Conservation (phyloP, 306 rosid species). For the Trifolium pratense region DNA sequence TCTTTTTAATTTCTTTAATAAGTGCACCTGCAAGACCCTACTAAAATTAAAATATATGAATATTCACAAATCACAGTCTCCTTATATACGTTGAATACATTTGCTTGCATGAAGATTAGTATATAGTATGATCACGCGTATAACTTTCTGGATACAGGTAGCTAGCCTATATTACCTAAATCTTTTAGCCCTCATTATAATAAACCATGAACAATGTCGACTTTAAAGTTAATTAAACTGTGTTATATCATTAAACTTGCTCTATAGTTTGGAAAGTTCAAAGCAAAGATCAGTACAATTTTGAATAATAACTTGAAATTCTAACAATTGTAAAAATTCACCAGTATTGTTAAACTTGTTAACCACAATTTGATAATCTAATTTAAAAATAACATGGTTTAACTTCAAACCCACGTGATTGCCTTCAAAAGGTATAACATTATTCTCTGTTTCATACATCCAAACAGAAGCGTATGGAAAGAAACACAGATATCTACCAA, state of each 20-base stretch:
- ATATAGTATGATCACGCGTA: not conserved
- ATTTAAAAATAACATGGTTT: not conserved
- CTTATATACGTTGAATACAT: not conserved
- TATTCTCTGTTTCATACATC: not conserved
- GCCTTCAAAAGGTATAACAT: not conserved
- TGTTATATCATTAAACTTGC: not conserved
- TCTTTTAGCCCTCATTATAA: not conserved
- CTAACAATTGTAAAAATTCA: not conserved
- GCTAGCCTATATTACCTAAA: constrained; percentile 4
- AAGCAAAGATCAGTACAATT: not conserved
- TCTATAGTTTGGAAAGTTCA: not conserved
- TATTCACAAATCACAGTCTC: not conserved
- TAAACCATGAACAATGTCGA: not conserved
- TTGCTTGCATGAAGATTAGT: not conserved
- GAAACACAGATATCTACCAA: no score
- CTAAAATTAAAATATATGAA: no score
- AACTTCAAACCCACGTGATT: not conserved
- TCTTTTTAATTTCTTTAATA: no score
- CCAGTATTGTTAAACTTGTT: not conserved
- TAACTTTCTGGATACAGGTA: not conserved
- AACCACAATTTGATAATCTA: not conserved
- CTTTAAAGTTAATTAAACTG: not conserved
- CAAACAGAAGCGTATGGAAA: not conserved
- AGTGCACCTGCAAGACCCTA: no score
- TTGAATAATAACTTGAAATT: not conserved